Conservation (phyloP, 306 rosid genomes). For the Benincasa hispida region DNA sequence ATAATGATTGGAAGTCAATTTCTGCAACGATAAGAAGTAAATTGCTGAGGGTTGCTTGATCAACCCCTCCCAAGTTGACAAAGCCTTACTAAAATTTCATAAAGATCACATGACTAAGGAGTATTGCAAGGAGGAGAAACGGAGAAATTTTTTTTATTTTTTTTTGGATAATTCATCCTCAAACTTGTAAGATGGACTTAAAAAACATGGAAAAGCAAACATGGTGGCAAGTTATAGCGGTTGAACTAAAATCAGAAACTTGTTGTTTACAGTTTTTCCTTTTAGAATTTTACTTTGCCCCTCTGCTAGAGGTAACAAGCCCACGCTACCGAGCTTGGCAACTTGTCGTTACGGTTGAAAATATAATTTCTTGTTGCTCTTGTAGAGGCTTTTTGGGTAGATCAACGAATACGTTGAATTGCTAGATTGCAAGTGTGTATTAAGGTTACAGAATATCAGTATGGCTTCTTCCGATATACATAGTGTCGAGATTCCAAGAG, state of each 20-base stretch:
- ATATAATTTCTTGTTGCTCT: background rate
- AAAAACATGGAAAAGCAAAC: background rate
- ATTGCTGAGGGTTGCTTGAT: background rate
- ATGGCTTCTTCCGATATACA: background rate
- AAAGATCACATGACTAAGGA: background rate
- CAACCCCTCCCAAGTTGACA: background rate
- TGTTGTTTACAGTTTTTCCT: too few species aligned
- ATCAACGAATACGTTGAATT: background rate
- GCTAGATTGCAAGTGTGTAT: background rate
- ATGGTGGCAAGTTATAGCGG: background rate
- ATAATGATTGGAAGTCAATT: background rate
- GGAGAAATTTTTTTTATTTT: too few species aligned
- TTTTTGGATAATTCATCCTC: background rate
- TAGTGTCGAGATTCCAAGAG: background rate
- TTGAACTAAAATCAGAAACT: background rate
- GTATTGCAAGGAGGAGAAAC: background rate
- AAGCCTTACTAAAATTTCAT: background rate
- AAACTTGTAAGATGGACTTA: background rate
- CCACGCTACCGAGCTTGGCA: too few species aligned
- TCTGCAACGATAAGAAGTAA: background rate
- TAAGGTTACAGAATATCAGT: background rate
- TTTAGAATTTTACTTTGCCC: too few species aligned
- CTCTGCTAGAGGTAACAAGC: too few species aligned
- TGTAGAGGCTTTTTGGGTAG: background rate
- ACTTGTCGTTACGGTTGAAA: background rate